Evolutionary conservation across 1,139 yeast species (phyloP), one percentile per base, ranked within the genome.

Genomic region (Taphrina sp.): DNA sequence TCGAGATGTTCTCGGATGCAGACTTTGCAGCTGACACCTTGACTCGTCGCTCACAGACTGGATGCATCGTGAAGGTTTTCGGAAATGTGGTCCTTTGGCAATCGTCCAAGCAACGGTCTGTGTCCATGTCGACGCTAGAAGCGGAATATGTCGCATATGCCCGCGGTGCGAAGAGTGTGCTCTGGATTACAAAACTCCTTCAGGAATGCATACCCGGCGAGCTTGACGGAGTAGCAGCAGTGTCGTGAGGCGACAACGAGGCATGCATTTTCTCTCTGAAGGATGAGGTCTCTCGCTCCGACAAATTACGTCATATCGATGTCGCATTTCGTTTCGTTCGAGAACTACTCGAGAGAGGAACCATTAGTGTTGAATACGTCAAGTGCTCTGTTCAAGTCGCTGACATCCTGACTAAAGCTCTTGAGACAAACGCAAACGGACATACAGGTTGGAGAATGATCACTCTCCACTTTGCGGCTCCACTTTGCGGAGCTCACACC

Each of bases 71-170:
- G 10, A 26, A 5, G 5, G 24, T 17, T 10, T 8, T 16, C 8
- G 43, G 31, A 12, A 38, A 23, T 22, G 12, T 8, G 2, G 43
- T 38, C n/a, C 17, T 24, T 2, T 38, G 43, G 43, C 43, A 38
- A 24, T 38, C 31, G 16, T 24, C 31, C 3, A 38, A 38, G 45
- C 45, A 41, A 17, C 5, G 16, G 5, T 22, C 31, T 4, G 43
- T 38, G 5, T 12, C 31, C 16, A 22, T 20, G 14, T 39, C 44
- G 16, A 39, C 34, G 3, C 10, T 17, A 29, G 36, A 42, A 19
- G 46, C 46, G 7, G 36, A 42, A 17, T 42, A 14, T 12, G 34
- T 42, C 14, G 46, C 41, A 8, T 36, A 17, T 17, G 41, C 24
- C 5, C 22, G 41, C 16, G 23, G 14, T 14, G 8, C 41, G 24